Evolutionary conservation across 2,329 filamentous ascomycete genomes (phyloP).

Genomic region (Ophiostoma himal-ulmi): DNA sequence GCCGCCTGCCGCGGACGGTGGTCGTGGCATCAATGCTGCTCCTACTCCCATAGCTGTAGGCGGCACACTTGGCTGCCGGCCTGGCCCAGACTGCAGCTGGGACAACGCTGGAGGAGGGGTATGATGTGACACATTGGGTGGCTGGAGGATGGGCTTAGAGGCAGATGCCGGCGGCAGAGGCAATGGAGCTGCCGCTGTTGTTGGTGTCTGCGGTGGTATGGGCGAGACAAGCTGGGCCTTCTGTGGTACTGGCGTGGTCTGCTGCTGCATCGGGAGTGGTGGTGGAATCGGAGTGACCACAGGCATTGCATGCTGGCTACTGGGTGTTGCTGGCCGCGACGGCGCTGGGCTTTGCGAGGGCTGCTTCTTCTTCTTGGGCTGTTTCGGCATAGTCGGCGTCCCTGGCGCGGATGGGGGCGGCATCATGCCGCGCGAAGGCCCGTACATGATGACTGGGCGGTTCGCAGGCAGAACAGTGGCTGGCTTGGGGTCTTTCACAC

Average conservation of each 20-base stretch:
- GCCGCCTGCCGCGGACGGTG: not conserved
- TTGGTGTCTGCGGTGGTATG: not conserved
- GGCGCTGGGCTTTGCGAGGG: constrained; percentile 26
- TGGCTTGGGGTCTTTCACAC: constrained; percentile 59
- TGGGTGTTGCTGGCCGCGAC: constrained; percentile 20
- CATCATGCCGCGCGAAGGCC: constrained; percentile 58
- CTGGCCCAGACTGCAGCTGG: constrained; percentile 12
- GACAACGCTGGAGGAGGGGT: constrained; percentile 20
- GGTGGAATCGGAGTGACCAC: constrained; percentile 15
- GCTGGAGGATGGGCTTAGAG: constrained; percentile 13
- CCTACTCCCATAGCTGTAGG: not conserved
- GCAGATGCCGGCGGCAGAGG: constrained; percentile 21
- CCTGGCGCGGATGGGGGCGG: constrained; percentile 36
- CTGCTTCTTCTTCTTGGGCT: constrained; percentile 27
- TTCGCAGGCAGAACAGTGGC: constrained; percentile 38
- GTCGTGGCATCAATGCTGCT: not conserved
- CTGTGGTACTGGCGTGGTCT: constrained; percentile 10
- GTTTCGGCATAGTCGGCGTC: constrained; percentile 36
- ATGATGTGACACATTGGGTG: not conserved
- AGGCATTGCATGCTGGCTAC: constrained; percentile 11
- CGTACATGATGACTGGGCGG: constrained; percentile 60
- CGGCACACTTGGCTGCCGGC: constrained; percentile 3
- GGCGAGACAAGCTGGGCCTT: not conserved
- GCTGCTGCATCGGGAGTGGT: constrained; percentile 24
- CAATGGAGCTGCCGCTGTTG: not conserved